These are phyloP conservation scores for Cryptococcus deneoformans DNA, from an alignment of 1,284 basidiomycete genomes.

Conservation along the genomic window DNA sequence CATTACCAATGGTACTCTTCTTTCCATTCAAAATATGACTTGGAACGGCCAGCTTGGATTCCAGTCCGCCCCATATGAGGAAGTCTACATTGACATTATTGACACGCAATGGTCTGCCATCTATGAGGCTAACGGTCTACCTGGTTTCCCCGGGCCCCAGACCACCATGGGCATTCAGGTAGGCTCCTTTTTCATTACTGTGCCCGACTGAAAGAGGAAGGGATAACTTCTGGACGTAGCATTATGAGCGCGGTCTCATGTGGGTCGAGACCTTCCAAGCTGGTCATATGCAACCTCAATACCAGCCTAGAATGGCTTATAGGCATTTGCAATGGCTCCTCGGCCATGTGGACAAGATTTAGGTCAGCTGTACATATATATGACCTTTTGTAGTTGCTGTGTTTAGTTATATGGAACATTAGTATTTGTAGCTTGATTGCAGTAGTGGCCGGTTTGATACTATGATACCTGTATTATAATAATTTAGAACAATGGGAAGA, in stretches of 20 bases:
- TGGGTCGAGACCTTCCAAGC: slow-evolving; percentile 18
- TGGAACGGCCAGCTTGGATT: slow-evolving; percentile 32
- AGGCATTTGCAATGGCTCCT: slow-evolving; percentile 23
- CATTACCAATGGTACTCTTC: slow-evolving; percentile 28
- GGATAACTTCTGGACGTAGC: slow-evolving; percentile 1
- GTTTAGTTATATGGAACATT: too few species aligned
- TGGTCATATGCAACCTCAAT: slow-evolving; percentile 24
- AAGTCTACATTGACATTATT: slow-evolving; percentile 6
- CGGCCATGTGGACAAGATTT: slow-evolving; percentile 15
- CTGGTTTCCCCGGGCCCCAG: slow-evolving; percentile 5
- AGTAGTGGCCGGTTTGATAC: too few species aligned
- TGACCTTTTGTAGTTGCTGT: too few species aligned
- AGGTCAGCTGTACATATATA: background rate
- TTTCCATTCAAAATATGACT: slow-evolving; percentile 41
- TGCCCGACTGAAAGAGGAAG: background rate
- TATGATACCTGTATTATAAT: too few species aligned
- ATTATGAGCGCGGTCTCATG: slow-evolving; percentile 25
- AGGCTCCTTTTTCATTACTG: background rate
- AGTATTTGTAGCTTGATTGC: too few species aligned
- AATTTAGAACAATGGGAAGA: too few species aligned
- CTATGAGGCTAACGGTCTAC: slow-evolving; percentile 7
- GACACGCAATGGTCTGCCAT: slow-evolving; percentile 6
- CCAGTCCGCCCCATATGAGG: slow-evolving; percentile 14
- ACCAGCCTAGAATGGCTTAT: slow-evolving; percentile 15
- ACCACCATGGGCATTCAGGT: slow-evolving; percentile 19